Conservation (phyloP, 2,329 filamentous ascomycete genomes). For the Ophiosphaerella narmari region DNA sequence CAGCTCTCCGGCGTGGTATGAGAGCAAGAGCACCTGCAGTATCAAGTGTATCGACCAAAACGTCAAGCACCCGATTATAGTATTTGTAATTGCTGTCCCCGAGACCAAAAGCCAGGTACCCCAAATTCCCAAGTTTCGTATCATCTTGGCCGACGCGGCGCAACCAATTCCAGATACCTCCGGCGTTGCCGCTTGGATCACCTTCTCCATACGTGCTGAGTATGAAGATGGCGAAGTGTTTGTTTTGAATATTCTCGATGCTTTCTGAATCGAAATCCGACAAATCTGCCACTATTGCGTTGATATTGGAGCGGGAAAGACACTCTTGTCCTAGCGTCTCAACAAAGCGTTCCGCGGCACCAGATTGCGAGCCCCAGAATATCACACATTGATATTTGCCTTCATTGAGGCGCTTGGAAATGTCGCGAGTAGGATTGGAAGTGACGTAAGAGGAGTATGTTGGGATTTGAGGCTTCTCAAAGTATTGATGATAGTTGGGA, state of each 20-base stretch:
- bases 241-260: constrained; percentile 35
- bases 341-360: constrained; percentile 53
- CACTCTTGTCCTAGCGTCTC: constrained; percentile 49
- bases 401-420: constrained; percentile 51
- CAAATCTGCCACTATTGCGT: constrained; percentile 50
- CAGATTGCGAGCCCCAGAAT: constrained; percentile 57
- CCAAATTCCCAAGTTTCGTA: constrained; percentile 31
- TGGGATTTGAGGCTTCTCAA: constrained; percentile 54
- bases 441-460: constrained; percentile 15
- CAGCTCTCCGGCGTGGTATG: constrained; percentile 43
- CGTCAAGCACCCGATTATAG: constrained; percentile 51
- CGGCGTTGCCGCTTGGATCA: constrained; percentile 46
- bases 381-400: constrained; percentile 43
- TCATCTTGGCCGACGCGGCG: constrained; percentile 28
- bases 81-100: constrained; percentile 56
- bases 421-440: constrained; percentile 48
- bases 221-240: constrained; percentile 42
- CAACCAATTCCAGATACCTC: constrained; percentile 31
- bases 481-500: constrained; percentile 55
- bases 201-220: constrained; percentile 48
- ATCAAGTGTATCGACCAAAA: constrained; percentile 39
- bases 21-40: constrained; percentile 39
- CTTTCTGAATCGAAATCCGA: constrained; percentile 54
- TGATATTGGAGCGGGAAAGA: constrained; percentile 47
- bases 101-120: constrained; percentile 51